Evolutionary conservation across 768 basidiomycete genomes (phyloP).

Genomic region (Tephrocybe sp.): DNA sequence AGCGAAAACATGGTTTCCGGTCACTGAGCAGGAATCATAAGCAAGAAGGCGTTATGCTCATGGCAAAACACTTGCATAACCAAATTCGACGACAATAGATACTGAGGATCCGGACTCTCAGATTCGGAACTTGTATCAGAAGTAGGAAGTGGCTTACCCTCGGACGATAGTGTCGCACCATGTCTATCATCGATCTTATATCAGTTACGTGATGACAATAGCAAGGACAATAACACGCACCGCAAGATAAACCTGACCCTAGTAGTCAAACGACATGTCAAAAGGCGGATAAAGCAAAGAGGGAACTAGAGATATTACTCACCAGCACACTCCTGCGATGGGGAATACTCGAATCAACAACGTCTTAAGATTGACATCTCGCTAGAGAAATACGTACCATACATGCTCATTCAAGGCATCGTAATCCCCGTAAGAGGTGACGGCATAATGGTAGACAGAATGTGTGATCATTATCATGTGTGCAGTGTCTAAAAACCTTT

Average conservation of each 20-base stretch:
- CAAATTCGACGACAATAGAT: slow-evolving; percentile 2
- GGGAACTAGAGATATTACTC: neutral
- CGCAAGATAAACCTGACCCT: neutral
- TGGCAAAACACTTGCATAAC: neutral
- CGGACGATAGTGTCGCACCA: neutral
- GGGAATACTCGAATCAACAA: neutral
- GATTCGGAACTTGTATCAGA: neutral
- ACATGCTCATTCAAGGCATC: neutral
- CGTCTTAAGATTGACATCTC: neutral
- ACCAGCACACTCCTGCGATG: neutral
- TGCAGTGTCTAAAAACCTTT: neutral
- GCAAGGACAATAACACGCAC: neutral
- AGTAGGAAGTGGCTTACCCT: neutral
- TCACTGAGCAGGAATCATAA: neutral
- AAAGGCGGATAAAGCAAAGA: neutral
- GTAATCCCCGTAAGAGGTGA: neutral
- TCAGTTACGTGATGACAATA: neutral
- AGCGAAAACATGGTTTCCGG: neutral
- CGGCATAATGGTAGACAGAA: neutral
- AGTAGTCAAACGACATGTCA: neutral
- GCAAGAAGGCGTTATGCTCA: neutral
- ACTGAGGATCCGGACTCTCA: neutral
- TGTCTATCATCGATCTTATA: neutral
- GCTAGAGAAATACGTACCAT: neutral
- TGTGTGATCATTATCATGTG: neutral